These are phyloP conservation scores for Lactifluus piperatus DNA, from an alignment of 768 basidiomycete species.

Conservation along the genomic window DNA sequence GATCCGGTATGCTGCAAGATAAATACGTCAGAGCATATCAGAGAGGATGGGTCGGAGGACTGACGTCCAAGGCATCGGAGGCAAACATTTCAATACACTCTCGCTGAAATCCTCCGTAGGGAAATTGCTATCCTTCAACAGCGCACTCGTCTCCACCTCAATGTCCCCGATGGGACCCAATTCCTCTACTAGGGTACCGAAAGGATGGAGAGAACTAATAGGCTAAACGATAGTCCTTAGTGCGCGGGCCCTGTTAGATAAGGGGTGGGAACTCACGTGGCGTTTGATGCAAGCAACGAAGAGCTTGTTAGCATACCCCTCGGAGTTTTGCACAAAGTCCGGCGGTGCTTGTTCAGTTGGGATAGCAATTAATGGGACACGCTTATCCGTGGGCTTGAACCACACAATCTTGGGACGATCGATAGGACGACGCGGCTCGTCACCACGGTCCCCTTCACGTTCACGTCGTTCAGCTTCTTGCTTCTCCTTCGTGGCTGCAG, in stretches of 20 bases:
- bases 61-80: slow-evolving; percentile 91
- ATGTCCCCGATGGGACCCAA: slow-evolving; percentile 97
- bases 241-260: slow-evolving; percentile 18
- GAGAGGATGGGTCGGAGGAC: slow-evolving; percentile 25
- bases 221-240: slow-evolving; percentile 38
- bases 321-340: slow-evolving; percentile 93
- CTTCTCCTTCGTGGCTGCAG: slow-evolving; percentile 96
- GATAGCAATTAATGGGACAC: slow-evolving; percentile 96
- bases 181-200: slow-evolving; percentile 96
- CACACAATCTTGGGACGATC: slow-evolving; percentile 98
- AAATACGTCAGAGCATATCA: slow-evolving; percentile 15
- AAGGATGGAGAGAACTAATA: slow-evolving; percentile 95
- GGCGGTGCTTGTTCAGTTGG: slow-evolving; percentile 96
- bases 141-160: slow-evolving; percentile 94
- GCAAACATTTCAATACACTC: slow-evolving; percentile 89
- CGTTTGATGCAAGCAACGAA: slow-evolving; percentile 99
- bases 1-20: slow-evolving; percentile 65
- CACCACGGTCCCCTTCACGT: slow-evolving; percentile 87
- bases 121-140: slow-evolving; percentile 99
- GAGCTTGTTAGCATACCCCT: slow-evolving; percentile 79
- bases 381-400: slow-evolving; percentile 99
- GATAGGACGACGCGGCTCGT: slow-evolving; percentile 72
- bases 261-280: slow-evolving; percentile 53
- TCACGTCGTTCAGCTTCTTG: slow-evolving; percentile 97
- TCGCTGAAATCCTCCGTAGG: slow-evolving; percentile 96